A percentile compares a stretch with the other conserved stretches of the same genome.
phyloP scores from a whole-genome alignment of 2,329 filamentous ascomycete genomes.

The Pseudogymnoascus verrucosus region DNA sequence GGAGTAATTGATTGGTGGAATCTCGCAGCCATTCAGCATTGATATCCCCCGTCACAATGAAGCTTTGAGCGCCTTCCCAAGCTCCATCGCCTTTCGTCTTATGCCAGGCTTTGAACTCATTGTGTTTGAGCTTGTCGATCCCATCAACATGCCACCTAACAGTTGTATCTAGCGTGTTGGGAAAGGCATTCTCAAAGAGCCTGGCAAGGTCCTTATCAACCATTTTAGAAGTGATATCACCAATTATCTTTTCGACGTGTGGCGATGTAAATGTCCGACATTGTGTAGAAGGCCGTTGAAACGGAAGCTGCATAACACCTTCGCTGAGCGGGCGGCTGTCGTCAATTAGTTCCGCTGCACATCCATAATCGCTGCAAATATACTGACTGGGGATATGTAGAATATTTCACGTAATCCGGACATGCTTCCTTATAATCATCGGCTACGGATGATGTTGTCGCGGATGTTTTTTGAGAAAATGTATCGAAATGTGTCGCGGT shows the following conservation, averaged over 20 bases:
- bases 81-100: constrained; percentile 43
- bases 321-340: constrained; percentile 67
- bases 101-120: constrained; percentile 32
- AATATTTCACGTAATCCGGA: constrained; percentile 30
- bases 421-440: constrained; percentile 20
- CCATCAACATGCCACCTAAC: constrained; percentile 61
- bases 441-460: neutral
- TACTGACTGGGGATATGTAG: constrained; percentile 13
- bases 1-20: constrained; percentile 85
- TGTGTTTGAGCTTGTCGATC: constrained; percentile 29
- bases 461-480: neutral
- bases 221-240: constrained; percentile 71
- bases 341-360: constrained; percentile 21
- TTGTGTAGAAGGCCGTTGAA: constrained; percentile 68
- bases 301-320: constrained; percentile 73
- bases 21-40: constrained; percentile 89
- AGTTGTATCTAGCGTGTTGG: constrained; percentile 67
- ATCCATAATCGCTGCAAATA: constrained; percentile 13
- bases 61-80: constrained; percentile 83
- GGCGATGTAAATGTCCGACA: constrained; percentile 88
- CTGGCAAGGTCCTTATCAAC: constrained; percentile 80
- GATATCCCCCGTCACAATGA: constrained; percentile 90
- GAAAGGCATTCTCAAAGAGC: constrained; percentile 91
- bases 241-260: constrained; percentile 80
- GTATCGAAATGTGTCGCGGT: neutral